Evolutionary conservation across 1,139 yeast genomes (phyloP).

Genomic region (Zygotorulaspora mrakii): DNA sequence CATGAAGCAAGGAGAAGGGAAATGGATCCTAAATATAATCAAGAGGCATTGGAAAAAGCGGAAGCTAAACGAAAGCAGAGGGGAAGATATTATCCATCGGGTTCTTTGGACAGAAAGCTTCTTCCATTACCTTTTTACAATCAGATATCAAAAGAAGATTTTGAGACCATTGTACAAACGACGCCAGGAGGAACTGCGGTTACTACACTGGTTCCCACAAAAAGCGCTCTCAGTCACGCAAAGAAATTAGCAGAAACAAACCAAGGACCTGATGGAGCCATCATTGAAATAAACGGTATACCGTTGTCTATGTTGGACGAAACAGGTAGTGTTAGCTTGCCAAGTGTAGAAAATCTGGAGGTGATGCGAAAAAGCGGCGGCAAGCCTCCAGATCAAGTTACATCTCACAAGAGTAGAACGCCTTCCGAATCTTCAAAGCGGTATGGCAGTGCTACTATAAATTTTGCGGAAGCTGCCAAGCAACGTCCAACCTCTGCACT

Average conservation of each 20-base stretch:
- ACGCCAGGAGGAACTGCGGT: constrained; percentile 92
- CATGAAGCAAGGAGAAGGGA: constrained; percentile 88
- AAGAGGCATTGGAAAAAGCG: constrained; percentile 36
- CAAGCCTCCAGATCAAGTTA: background rate
- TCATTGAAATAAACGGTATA: constrained; percentile 60
- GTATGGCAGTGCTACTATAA: background rate
- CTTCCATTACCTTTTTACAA: constrained; percentile 88
- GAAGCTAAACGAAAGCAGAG: constrained; percentile 25
- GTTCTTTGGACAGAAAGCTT: constrained; percentile 37
- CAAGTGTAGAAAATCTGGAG: constrained; percentile 9
- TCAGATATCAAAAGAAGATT: constrained; percentile 88
- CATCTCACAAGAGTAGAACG: background rate
- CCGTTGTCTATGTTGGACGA: constrained; percentile 78
- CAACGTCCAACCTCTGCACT: no score
- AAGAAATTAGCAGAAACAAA: constrained; percentile 37
- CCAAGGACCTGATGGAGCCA: constrained; percentile 24
- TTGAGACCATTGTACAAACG: constrained; percentile 77
- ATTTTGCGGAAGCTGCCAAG: no score
- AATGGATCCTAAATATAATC: constrained; percentile 44
- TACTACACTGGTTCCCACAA: constrained; percentile 85
- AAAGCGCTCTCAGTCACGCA: constrained; percentile 52
- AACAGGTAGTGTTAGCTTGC: constrained; percentile 57
- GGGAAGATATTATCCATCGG: constrained; percentile 20
- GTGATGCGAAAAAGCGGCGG: background rate
- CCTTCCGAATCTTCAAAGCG: background rate